Base-by-base conservation (phyloP, 2,329 filamentous ascomycete species). In the Cryphonectria radicalis region DNA sequence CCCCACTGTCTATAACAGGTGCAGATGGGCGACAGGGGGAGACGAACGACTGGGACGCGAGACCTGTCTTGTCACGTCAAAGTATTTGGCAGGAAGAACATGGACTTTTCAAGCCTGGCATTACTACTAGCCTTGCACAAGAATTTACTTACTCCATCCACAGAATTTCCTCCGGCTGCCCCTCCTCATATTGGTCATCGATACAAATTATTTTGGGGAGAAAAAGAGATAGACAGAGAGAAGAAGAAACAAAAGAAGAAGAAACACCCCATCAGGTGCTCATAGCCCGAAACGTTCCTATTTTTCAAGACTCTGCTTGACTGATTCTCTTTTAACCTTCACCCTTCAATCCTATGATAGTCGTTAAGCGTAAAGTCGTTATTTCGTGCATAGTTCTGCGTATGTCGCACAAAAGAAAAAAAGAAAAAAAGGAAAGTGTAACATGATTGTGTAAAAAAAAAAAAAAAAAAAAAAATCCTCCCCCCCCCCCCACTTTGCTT, bases 341-440 rank as follows among this genome's bases (percentile, higher is more conserved):
- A 19, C 35, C 55, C 28, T 32, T 32, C 28, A 32, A 13, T n/a
- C 35, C 17, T 13, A 25, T 37, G 19, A 68, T 42, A 40, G 40
- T 46, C 59, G 17, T 46, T 14, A 63, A 42, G 35, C 67, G 22
- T 40, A 50, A 55, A 19, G 2, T 55, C 67, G 67, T 68, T 32
- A 40, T 13, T 19, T 25, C 32, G 6, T 68, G 43, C 42, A n/a
- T 28, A 25, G 3, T 40, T 40, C 37, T 40, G 19, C 53, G 62
- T 50, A 32, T 63, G 42, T 40, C 66, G n/a, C 7, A 67, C 53
- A 67, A 67, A 35, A n/a, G n/a, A 28, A 28, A 32, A 55, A 63
- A 4, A 37, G 2, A n/a, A 14, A 63, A 57, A 42, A n/a, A 69
- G 4, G 4, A 69, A 10, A 8, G n/a, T 8, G n/a, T 37, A n/a